Base-by-base conservation (phyloP, 306 rosid genomes). In the Acacia acuminata region DNA sequence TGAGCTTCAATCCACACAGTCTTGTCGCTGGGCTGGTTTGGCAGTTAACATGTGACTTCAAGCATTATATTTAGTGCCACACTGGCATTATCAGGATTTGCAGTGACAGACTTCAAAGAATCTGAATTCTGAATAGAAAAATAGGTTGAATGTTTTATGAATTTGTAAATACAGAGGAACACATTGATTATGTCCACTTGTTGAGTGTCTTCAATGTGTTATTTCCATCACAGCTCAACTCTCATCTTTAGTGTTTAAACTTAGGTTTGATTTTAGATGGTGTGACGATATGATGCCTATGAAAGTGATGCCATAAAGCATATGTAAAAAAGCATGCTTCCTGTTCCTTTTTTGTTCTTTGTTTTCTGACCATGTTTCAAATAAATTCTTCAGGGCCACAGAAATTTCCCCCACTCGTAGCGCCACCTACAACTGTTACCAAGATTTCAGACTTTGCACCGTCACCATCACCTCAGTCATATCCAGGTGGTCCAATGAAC, bases 401-500 rank as follows among this genome's bases (percentile, higher is more conserved):
- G 72, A 85, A 86, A 89, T 91, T 94, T 70, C 99, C 98, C 22
- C 92, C 94, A 3, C 93, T 94, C 11, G 61, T 85, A 55, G 99
- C 90, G 27, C 99, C 99, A 12, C 99, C 98, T 34, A 81, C 96
- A 17, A 42, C 96, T 5, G 92, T 91, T 66, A 53, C 64, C 32
- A 83, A 61, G 63, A 95, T 92, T 47, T 40, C 93, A 0, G 44
- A 79, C 3, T 91, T 83, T 86, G 93, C 92, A 17, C 98, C 98
- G 0, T 77, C 97, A 15, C 97, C 98, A 22, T 56, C 97, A 24
- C 97, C 99, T 55, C 82, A 75, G 86, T 90, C 86, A 0, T 90
- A 87, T 7, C 90, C 90, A 71, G 14, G 76, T 0, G 88, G 94
- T 85, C 47, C 87, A 24, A 38, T 76, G 43, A 44, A 82, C 4